Evolutionary conservation across 768 basidiomycete genomes (phyloP), one percentile per base, ranked within the genome.

Genomic region (Mycena olivaceomarginata): DNA sequence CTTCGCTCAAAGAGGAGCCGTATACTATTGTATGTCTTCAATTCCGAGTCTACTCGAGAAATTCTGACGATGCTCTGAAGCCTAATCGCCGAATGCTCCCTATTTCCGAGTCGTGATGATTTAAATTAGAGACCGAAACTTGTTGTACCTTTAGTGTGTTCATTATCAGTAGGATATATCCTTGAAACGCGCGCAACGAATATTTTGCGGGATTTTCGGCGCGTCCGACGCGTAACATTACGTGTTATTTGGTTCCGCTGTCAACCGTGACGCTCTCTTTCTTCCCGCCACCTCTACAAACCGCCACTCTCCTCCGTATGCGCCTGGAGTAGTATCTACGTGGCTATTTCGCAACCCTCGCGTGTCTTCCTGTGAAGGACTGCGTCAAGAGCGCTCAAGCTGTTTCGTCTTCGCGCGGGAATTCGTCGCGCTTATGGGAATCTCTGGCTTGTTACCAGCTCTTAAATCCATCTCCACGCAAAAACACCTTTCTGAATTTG

Each of bases 381-480:
- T 31, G 31, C 31, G 31, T 31, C 31, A 31, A 31, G 31, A 31
- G 31, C 31, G 31, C 31, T 3, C 31, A 31, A 31, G 31, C 31
- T 31, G 31, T 31, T 31, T 31, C 31, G 2, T 4, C 31, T 31
- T 31, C 31, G 31, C 31, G 31, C 31, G 31, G 31, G 31, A 31
- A 31, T 31, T 31, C 31, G 31, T 31, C 15, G 51, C 51, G 51
- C 46, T n/a, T n/a, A 77, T 99, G 98, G 98, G 98, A 40, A 99
- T 99, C 74, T 91, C 93, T 74, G 98, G 98, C 15, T 90, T 99
- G 22, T 87, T 99, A 45, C 96, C 97, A 43, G 91, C 98, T 37
- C 91, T 99, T 77, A 98, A 97, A 89, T 92, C 96, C 57, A 98
- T 98, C 48, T 96, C 98, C 82, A 92, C 90, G 70, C 91, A 90